A percentile compares a stretch with the other conserved stretches of the same genome.
These are phyloP conservation scores for Meyerozyma sp. DNA, from an alignment of 1,139 yeast species.

Conservation along the genomic window DNA sequence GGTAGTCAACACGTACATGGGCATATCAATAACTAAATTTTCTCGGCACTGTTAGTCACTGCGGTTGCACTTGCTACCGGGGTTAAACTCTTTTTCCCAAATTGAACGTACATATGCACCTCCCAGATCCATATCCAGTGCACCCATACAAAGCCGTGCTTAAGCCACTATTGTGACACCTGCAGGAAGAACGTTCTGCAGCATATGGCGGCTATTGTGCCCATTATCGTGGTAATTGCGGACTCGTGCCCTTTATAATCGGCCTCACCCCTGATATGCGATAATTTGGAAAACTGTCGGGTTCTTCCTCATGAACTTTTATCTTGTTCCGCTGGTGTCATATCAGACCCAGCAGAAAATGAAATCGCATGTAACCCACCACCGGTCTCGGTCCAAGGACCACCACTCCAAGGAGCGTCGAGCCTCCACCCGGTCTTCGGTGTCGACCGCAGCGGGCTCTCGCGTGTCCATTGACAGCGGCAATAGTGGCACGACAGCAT, in stretches of 20 bases:
- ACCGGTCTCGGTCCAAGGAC: conserved; percentile 8
- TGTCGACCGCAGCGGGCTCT: neutral
- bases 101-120: neutral
- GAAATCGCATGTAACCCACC: conserved; percentile 11
- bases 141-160: neutral
- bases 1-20: too few relatives aligned
- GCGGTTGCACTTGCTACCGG: neutral
- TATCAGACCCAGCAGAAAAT: conserved; percentile 30
- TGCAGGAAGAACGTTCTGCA: neutral
- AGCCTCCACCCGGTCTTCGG: neutral
- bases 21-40: too few relatives aligned
- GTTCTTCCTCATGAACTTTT: conserved; percentile 20
- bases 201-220: neutral
- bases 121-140: neutral
- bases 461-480: neutral
- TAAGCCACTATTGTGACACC: neutral
- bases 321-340: conserved; percentile 25
- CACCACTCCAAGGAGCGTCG: neutral
- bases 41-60: too few relatives aligned
- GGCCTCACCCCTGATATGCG: too few relatives aligned
- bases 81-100: neutral
- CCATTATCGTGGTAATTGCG: too few relatives aligned
- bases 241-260: too few relatives aligned
- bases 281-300: neutral
- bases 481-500: neutral